Percentiles rank a stretch among this genome's conserved stretches.
Evolutionary conservation across 352 stramenopile species (phyloP).

Genomic region (Halophytophthora polymorphica): DNA sequence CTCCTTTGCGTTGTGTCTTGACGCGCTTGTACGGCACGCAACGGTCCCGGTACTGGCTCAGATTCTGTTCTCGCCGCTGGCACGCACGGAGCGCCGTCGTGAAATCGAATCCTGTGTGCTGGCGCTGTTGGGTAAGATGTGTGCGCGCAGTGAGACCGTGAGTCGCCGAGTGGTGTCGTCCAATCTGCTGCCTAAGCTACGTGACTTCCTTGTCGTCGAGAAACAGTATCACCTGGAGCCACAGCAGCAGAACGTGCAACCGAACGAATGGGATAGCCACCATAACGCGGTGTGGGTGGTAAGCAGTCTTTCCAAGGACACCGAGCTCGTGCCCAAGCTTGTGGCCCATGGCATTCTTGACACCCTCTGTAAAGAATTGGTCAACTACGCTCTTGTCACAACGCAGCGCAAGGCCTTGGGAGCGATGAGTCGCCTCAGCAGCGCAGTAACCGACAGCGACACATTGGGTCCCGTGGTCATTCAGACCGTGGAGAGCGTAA

Average conservation of each 20-base stretch:
- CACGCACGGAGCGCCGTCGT: slow-evolving; percentile 24
- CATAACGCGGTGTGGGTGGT: slow-evolving; percentile 54
- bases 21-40: slow-evolving; percentile 66
- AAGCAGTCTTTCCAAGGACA: slow-evolving; percentile 58
- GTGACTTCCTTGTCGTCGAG: slow-evolving; percentile 29
- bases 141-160: slow-evolving; percentile 38
- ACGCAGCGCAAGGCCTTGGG: slow-evolving; percentile 47
- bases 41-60: slow-evolving; percentile 71
- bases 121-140: slow-evolving; percentile 50
- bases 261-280: slow-evolving; percentile 21
- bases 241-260: slow-evolving; percentile 8
- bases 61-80: slow-evolving; percentile 57
- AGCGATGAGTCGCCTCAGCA: slow-evolving; percentile 28
- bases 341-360: slow-evolving; percentile 47
- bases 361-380: slow-evolving; percentile 35
- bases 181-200: slow-evolving; percentile 57
- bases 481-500: slow-evolving; percentile 30
- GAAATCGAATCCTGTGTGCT: slow-evolving; percentile 37
- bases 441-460: slow-evolving; percentile 12
- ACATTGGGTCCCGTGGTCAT: slow-evolving; percentile 15
- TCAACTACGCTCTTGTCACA: slow-evolving; percentile 28
- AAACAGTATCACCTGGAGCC: slow-evolving; percentile 10
- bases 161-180: slow-evolving; percentile 59
- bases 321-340: slow-evolving; percentile 61
- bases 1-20: slow-evolving; percentile 57